A percentile compares a stretch with the other conserved stretches of the same genome.
These are phyloP conservation scores for Micractinium conductrix DNA, from an alignment of 139 green algal species.

Conservation along the genomic window DNA sequence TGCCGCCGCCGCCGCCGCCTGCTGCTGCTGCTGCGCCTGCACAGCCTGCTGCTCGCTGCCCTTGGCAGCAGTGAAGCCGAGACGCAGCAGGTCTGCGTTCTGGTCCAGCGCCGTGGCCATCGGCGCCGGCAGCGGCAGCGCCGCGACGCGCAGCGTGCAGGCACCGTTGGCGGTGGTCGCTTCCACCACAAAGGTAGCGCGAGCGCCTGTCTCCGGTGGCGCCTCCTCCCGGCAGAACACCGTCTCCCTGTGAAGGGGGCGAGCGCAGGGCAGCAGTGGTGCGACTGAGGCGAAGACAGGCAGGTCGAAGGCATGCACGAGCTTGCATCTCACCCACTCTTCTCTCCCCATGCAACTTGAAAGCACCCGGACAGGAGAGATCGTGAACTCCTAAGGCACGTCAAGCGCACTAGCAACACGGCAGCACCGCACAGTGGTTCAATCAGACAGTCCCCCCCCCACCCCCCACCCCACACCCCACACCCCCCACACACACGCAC, in stretches of 20 bases:
- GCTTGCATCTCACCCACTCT: no score
- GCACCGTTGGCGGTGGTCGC: slow-evolving; percentile 74
- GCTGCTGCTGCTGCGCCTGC: neutral
- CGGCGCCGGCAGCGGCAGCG: slow-evolving; percentile 63
- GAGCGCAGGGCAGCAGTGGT: no score
- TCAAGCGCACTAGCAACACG: no score
- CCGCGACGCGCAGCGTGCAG: slow-evolving; percentile 75
- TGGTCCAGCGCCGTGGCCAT: slow-evolving; percentile 70
- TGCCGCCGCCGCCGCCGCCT: slow-evolving; percentile 6
- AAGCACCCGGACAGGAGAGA: no score
- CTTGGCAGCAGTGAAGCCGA: neutral
- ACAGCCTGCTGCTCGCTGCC: neutral
- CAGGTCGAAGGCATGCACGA: no score
- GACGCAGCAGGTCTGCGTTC: slow-evolving; percentile 54
- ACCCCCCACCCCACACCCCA: neutral
- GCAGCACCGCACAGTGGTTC: no score
- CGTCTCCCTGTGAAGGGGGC: slow-evolving; percentile 23
- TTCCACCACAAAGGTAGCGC: slow-evolving; percentile 68
- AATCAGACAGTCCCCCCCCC: no score
- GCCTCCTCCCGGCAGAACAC: slow-evolving; percentile 20
- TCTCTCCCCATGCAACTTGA: no score
- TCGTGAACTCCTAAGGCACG: no score
- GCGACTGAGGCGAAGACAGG: no score
- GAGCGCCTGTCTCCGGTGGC: neutral
- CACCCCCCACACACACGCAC: neutral